Base-by-base conservation (phyloP, 2,329 filamentous ascomycete species). In the Aspergillus amoenus region DNA sequence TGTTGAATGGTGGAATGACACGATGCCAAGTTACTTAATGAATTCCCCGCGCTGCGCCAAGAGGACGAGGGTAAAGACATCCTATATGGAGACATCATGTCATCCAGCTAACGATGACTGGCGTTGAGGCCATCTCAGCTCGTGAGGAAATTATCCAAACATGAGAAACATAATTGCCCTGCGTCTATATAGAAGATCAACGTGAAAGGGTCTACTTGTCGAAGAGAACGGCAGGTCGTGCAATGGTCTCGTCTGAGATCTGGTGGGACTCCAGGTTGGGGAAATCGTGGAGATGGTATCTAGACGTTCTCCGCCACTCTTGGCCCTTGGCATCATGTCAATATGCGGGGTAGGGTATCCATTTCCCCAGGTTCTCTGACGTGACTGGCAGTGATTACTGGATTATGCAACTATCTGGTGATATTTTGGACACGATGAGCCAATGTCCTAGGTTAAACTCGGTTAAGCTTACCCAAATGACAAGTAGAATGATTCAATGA, bases 261-360 rank as follows among this genome's bases (percentile, higher is more conserved):
- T 15, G 34, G 27, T 27, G 47, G 40, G 17, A 11, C 47, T 49
- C 49, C 49, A 18, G 27, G 6, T 17, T 34, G 21, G 13, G n/a
- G 40, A 37, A 27, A 44, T 18, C 32, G 18, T 44, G 30, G 17
- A 32, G 7, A n/a, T 37, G 3, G 13, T 5, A 34, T 44, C 41
- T 22, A 17, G 8, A 32, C 30, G 11, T 13, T 37, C 18, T 43
- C 55, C 48, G 42, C 48, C 11, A 40, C 48, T 51, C 42, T 43
- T 41, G 34, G 30, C 24, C 39, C 55, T 56, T 56, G 55, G 55
- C 55, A 56, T 47, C 21, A 40, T 37, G 37, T 51, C 41, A 34
- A 27, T 42, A 18, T 43, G 55, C 55, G 55, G 48, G 55, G 55
- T 48, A 52, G 13, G 17, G 24, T 43, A 37, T n/a, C 55, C 24